phyloP scores from a whole-genome alignment of 2,329 filamentous ascomycete species.

The Ustilaginoidea virens region DNA sequence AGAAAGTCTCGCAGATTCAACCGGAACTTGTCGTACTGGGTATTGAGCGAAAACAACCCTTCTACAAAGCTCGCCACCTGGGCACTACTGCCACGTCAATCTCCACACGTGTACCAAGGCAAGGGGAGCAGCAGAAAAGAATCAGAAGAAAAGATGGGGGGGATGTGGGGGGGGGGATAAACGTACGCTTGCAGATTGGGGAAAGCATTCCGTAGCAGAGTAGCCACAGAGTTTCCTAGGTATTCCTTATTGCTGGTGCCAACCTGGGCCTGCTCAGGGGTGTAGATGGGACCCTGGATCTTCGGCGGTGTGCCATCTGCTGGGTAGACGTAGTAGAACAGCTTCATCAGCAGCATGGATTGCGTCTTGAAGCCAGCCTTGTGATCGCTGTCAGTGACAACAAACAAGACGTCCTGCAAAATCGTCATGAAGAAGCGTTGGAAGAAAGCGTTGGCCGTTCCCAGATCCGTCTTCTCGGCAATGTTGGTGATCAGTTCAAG shows the following conservation, averaged over 20 bases:
- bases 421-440: slow-evolving; percentile 94
- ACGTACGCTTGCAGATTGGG: slow-evolving; percentile 80
- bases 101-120: no score
- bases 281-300: slow-evolving; percentile 85
- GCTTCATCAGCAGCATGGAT: slow-evolving; percentile 79
- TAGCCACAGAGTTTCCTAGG: slow-evolving; percentile 73
- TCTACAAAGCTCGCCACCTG: slow-evolving; percentile 89
- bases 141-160: background rate
- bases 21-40: slow-evolving; percentile 87
- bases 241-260: slow-evolving; percentile 88
- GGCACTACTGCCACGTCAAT: no score
- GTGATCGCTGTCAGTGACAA: slow-evolving; percentile 92
- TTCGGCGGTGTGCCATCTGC: slow-evolving; percentile 56
- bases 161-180: no score
- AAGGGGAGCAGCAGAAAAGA: background rate
- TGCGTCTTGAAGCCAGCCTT: slow-evolving; percentile 99
- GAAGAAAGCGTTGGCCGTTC: slow-evolving; percentile 91
- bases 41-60: slow-evolving; percentile 75
- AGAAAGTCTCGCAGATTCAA: slow-evolving; percentile 92
- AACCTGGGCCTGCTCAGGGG: slow-evolving; percentile 61
- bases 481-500: slow-evolving; percentile 96
- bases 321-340: slow-evolving; percentile 89
- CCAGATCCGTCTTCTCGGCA: slow-evolving; percentile 73
- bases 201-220: slow-evolving; percentile 77
- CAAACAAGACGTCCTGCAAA: slow-evolving; percentile 95